phyloP scores from a whole-genome alignment of 495 filamentous ascomycete species.

The Amniculicola lignicola region DNA sequence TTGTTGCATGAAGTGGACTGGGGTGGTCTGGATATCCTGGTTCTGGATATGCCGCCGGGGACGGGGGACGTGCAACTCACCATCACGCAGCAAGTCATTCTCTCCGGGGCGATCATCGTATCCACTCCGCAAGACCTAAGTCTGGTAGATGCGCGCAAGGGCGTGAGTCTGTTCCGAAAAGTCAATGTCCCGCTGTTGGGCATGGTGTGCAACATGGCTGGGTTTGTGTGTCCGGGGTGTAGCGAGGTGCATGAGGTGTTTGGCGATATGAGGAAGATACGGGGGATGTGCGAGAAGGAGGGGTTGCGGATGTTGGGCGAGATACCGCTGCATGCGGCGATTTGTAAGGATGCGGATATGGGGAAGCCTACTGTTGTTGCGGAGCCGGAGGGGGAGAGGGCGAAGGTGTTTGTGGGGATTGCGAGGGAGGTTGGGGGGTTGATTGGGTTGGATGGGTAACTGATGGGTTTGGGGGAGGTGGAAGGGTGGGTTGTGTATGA shows the following conservation, averaged over 20 bases:
- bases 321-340: conserved; percentile 80
- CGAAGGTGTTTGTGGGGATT: conserved; percentile 58
- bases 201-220: conserved; percentile 95
- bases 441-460: conserved; percentile 4
- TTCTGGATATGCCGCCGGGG: conserved; percentile 89
- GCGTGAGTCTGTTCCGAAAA: conserved; percentile 86
- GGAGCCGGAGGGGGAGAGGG: conserved; percentile 69
- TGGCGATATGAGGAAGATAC: conserved; percentile 51
- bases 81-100: conserved; percentile 82
- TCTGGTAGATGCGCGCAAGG: conserved; percentile 82
- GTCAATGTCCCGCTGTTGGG: conserved; percentile 75
- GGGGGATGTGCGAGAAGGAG: conserved; percentile 58
- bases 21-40: conserved; percentile 76
- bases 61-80: conserved; percentile 94
- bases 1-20: conserved; percentile 91
- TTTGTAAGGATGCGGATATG: conserved; percentile 84
- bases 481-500: background rate
- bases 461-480: too few relatives aligned
- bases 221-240: conserved; percentile 80
- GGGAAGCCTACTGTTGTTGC: conserved; percentile 89
- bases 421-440: conserved; percentile 16
- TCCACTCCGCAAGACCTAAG: conserved; percentile 92
- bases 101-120: conserved; percentile 88
- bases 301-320: conserved; percentile 78
- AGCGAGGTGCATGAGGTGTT: conserved; percentile 74